Percentiles rank a stretch among this genome's conserved stretches.
Conservation (phyloP, 345 rosid genomes). For the Citrus reticulata region DNA sequence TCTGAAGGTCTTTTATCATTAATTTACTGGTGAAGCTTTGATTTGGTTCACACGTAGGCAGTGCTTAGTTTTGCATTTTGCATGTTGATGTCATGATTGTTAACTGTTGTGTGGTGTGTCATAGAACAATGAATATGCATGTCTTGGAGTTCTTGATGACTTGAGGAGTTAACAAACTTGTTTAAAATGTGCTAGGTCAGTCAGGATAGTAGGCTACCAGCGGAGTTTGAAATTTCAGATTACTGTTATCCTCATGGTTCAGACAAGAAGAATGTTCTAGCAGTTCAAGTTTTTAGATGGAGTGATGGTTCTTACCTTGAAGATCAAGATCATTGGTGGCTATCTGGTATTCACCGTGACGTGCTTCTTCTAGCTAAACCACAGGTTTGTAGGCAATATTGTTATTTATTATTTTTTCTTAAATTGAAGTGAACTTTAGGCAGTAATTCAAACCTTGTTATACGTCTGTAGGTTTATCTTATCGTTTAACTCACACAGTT, state of each 20-base stretch:
- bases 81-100: neutral
- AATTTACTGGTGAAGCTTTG: neutral
- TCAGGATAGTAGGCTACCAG: conserved; percentile 97
- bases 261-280: conserved; percentile 75
- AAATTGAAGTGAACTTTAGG: neutral
- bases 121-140: neutral
- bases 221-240: conserved; percentile 96
- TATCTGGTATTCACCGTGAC: conserved; percentile 94
- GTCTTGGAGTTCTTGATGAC: neutral
- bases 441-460: neutral
- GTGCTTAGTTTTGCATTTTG: neutral
- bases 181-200: conserved; percentile 40
- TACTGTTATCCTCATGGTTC: conserved; percentile 71
- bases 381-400: conserved; percentile 42
- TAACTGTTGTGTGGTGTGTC: neutral
- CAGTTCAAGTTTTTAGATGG: conserved; percentile 98
- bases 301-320: conserved; percentile 99
- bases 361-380: conserved; percentile 98
- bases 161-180: conserved; percentile 11
- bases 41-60: neutral
- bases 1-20: neutral
- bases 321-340: conserved; percentile 99
- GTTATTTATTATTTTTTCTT: neutral
- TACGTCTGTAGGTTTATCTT: neutral
- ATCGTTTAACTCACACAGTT: neutral